A percentile compares a stretch with the other conserved stretches of the same genome.
These are phyloP conservation scores for Endogone sp. DNA, from an alignment of 192 early-diverging fungal genomes.

Conservation along the genomic window DNA sequence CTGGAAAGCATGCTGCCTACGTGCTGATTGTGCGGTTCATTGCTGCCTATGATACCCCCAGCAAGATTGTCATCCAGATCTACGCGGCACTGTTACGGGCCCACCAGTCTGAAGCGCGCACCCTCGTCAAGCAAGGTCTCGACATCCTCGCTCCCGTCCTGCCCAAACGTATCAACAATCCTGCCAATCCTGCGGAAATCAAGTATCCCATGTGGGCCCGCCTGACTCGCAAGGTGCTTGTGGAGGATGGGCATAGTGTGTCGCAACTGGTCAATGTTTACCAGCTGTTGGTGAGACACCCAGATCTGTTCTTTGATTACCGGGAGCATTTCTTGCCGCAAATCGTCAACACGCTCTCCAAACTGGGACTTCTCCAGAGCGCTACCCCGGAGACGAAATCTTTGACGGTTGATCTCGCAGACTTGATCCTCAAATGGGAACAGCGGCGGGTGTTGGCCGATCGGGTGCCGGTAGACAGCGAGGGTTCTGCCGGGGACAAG, in stretches of 20 bases:
- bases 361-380: slow-evolving; percentile 81
- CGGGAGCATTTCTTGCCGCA: slow-evolving; percentile 88
- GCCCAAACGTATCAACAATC: slow-evolving; percentile 70
- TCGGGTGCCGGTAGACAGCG: slow-evolving; percentile 26
- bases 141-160: slow-evolving; percentile 92
- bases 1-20: slow-evolving; percentile 94
- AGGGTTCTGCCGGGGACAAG: slow-evolving; percentile 10
- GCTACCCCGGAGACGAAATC: slow-evolving; percentile 81
- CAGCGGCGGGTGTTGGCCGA: slow-evolving; percentile 49
- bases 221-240: slow-evolving; percentile 81
- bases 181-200: slow-evolving; percentile 22
- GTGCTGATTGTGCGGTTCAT: slow-evolving; percentile 92
- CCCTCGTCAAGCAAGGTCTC: slow-evolving; percentile 88
- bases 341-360: slow-evolving; percentile 81
- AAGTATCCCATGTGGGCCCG: slow-evolving; percentile 80
- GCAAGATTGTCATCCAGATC: slow-evolving; percentile 83
- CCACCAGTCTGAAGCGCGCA: slow-evolving; percentile 84
- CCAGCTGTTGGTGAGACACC: slow-evolving; percentile 85
- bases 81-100: slow-evolving; percentile 84
- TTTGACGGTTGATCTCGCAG: slow-evolving; percentile 86
- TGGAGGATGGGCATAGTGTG: slow-evolving; percentile 92
- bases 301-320: slow-evolving; percentile 85
- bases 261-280: slow-evolving; percentile 89
- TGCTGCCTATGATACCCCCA: slow-evolving; percentile 86
- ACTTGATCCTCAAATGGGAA: slow-evolving; percentile 92